phyloP scores from a whole-genome alignment of 495 filamentous ascomycete species.

The Delitschia confertaspora region DNA sequence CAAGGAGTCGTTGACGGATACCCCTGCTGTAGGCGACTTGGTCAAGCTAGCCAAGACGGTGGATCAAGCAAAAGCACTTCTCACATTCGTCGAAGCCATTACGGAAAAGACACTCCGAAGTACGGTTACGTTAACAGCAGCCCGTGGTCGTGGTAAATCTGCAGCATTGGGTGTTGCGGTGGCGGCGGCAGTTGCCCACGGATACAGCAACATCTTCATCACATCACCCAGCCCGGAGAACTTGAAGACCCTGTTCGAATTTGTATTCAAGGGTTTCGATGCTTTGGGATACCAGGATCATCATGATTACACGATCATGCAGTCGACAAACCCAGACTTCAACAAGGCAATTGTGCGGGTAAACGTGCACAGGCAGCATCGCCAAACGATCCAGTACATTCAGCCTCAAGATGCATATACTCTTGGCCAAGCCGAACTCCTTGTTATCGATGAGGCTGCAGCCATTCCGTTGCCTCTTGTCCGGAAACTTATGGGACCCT shows the following conservation, averaged over 20 bases:
- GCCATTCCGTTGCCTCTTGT: conserved; percentile 92
- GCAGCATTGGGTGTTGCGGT: conserved; percentile 91
- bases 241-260: conserved; percentile 96
- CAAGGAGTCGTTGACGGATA: conserved; percentile 77
- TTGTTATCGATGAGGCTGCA: conserved; percentile 97
- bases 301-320: conserved; percentile 93
- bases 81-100: conserved; percentile 95
- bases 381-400: conserved; percentile 98
- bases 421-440: conserved; percentile 86
- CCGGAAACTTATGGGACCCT: conserved; percentile 92
- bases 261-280: conserved; percentile 97
- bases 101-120: conserved; percentile 89
- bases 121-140: conserved; percentile 89
- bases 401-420: conserved; percentile 92
- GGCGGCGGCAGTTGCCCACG: conserved; percentile 86
- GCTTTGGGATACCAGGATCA: conserved; percentile 88
- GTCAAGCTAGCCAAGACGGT: conserved; percentile 78
- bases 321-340: conserved; percentile 97
- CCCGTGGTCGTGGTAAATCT: conserved; percentile 92
- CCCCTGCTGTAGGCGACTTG: conserved; percentile 76
- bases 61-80: conserved; percentile 88
- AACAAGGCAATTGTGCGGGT: conserved; percentile 98
- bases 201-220: conserved; percentile 99
- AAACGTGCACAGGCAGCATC: conserved; percentile 88
- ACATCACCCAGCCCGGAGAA: conserved; percentile 98